Conservation (phyloP, 1,284 basidiomycete species). For the Rugosomyces carneus region DNA sequence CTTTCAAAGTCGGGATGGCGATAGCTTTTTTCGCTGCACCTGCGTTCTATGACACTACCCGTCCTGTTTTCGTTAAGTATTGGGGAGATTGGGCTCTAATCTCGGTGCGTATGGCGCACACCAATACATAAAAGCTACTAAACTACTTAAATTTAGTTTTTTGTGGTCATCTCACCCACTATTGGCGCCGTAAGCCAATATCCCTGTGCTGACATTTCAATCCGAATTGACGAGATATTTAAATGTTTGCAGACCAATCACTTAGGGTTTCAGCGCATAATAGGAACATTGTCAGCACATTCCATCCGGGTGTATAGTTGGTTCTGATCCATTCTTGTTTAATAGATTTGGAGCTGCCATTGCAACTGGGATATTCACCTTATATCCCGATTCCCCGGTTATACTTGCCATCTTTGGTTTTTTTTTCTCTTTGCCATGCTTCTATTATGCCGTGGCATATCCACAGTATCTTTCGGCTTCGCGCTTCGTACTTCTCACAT, state of each 20-base stretch:
- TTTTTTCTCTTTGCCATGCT: conserved; percentile 90
- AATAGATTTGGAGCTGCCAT: conserved; percentile 76
- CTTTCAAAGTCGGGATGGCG: conserved; percentile 83
- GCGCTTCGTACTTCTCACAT: conserved; percentile 84
- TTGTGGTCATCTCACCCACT: conserved; percentile 85
- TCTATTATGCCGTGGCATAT: conserved; percentile 81
- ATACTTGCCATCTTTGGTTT: conserved; percentile 81
- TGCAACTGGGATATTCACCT: conserved; percentile 65
- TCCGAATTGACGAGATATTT: not conserved
- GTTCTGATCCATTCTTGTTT: conserved; percentile 1
- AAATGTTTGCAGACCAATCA: conserved; percentile 66
- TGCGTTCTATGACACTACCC: conserved; percentile 76
- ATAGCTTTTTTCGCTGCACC: conserved; percentile 78
- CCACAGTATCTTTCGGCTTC: conserved; percentile 77
- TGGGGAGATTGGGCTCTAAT: conserved; percentile 95
- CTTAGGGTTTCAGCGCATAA: conserved; percentile 68
- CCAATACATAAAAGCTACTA: not conserved
- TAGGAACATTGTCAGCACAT: conserved; percentile 71
- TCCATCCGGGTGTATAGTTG: conserved; percentile 3
- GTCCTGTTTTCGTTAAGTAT: conserved; percentile 75
- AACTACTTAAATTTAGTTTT: conserved; percentile 47
- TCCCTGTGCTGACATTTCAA: not conserved
- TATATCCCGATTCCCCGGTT: conserved; percentile 74
- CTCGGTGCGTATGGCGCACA: conserved; percentile 49
- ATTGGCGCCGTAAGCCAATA: conserved; percentile 65